These are phyloP conservation scores for Jamesozyma hellenica DNA, from an alignment of 805 yeast genomes.

Conservation along the genomic window DNA sequence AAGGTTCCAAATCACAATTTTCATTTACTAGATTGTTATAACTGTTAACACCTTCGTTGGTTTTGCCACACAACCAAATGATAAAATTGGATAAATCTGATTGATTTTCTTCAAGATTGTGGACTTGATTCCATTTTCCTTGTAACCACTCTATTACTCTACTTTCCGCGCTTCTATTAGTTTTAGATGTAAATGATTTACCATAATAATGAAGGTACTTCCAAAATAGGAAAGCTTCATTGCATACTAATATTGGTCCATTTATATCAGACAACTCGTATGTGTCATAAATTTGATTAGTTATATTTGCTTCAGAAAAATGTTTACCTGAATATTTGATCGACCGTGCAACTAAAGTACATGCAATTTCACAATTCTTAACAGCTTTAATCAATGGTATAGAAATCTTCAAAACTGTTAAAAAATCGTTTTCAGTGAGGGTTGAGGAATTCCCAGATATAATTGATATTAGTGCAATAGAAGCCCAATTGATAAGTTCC, in stretches of 20 bases:
- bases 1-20: too few species aligned
- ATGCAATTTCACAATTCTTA: conserved; percentile 17
- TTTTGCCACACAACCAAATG: conserved; percentile 35
- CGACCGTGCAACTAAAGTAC: conserved; percentile 14
- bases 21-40: too few species aligned
- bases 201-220: conserved; percentile 32
- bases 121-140: conserved; percentile 35
- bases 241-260: conserved; percentile 45
- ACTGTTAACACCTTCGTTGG: neutral
- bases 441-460: conserved; percentile 8
- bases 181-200: conserved; percentile 26
- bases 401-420: conserved; percentile 23
- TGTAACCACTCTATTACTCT: conserved; percentile 43
- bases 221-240: conserved; percentile 50
- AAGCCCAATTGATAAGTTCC: conserved; percentile 13
- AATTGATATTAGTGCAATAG: conserved; percentile 17
- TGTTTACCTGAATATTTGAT: conserved; percentile 14
- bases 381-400: conserved; percentile 28
- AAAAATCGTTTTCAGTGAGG: conserved; percentile 9
- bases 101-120: conserved; percentile 7
- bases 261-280: conserved; percentile 46
- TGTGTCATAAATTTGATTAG: conserved; percentile 39
- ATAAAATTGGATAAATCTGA: conserved; percentile 29
- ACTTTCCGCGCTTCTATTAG: conserved; percentile 22
- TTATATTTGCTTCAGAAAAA: conserved; percentile 32